Conservation (phyloP, 2,329 filamentous ascomycete species). For the Fusarium sacchari region DNA sequence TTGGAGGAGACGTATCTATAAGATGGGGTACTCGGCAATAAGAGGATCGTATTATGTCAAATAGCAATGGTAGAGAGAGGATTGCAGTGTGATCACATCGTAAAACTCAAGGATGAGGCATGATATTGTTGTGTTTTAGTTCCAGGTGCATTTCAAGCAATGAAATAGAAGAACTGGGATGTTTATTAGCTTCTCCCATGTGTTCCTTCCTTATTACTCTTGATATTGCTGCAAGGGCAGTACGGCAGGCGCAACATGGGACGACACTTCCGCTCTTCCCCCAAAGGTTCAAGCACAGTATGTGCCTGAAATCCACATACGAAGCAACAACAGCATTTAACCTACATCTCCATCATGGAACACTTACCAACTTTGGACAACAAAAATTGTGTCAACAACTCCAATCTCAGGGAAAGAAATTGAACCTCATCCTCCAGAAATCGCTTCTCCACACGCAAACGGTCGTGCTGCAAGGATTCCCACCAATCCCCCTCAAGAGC, state of each 20-base stretch:
- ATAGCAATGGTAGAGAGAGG: not conserved
- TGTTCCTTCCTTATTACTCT: not conserved
- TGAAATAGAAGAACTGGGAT: not conserved
- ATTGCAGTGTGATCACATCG: not conserved
- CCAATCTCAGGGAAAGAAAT: constrained; percentile 12
- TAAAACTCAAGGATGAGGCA: not conserved
- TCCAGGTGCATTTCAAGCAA: constrained; percentile 1
- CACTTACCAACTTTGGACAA: not conserved
- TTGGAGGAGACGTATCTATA: not conserved
- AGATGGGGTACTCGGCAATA: not conserved
- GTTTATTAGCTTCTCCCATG: not conserved
- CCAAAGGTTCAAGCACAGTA: not conserved
- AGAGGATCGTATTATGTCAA: not conserved
- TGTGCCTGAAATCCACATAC: constrained; percentile 4
- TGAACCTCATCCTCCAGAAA: constrained; percentile 21
- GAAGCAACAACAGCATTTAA: constrained; percentile 16
- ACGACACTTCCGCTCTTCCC: constrained; percentile 15
- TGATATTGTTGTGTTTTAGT: constrained; percentile 5
- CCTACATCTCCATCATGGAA: constrained; percentile 5
- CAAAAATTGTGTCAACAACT: not conserved
- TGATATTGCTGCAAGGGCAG: constrained; percentile 4
- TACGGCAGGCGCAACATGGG: constrained; percentile 11
- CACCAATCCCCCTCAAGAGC: constrained; percentile 28
- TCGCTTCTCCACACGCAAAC: constrained; percentile 34
- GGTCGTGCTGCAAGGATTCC: constrained; percentile 19